Evolutionary conservation across 805 yeast genomes (phyloP), one percentile per base, ranked within the genome.

Genomic region (Wickerhamiella azyma): DNA sequence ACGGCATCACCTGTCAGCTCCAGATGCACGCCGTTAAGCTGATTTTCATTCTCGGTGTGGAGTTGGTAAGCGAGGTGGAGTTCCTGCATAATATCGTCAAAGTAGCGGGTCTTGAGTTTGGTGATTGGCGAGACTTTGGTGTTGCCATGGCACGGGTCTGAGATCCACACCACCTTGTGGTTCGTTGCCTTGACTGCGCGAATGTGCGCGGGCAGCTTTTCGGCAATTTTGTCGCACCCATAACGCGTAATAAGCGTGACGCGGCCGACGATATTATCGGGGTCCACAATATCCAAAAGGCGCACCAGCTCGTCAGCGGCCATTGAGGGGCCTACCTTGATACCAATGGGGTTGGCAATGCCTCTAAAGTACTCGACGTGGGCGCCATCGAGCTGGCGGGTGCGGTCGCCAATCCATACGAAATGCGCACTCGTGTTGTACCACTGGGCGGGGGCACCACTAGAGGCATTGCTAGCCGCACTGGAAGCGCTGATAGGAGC

Each of bases 351-450:
- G 50, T 66, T 66, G 50, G 56, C 57, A 2, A 66, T 57, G 6
- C 71, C 71, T 26, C 71, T 52, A 59, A 66, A 66, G 50, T 63
- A 66, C 56, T 66, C 71, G 19, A 66, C 71, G 45, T 66, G 71
- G n/a, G 71, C 71, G 14, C 71, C 69, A 41, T 66, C 63, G 2
- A 65, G 53, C 54, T 67, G 71, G 9, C 71, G 55, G 1, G 71
- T 66, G 28, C 71, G 60, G 49, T 66, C 71, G 19, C 71, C 71
- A 19, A 66, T 67, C 70, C 70, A 66, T 26, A 66, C 55, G 51
- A 66, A 66, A 45, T 66, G 70, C 2, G 69, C 66, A 5, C 68
- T 64, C 3, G 70, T 65, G 51, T 66, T 62, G 57, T 62, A 66
- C 61, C 60, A 66, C 32, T 57, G 55, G 18, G 48, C 41, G 14